Base-by-base conservation (phyloP, 1,139 yeast genomes). In the Trichomonascaceae sp. region DNA sequence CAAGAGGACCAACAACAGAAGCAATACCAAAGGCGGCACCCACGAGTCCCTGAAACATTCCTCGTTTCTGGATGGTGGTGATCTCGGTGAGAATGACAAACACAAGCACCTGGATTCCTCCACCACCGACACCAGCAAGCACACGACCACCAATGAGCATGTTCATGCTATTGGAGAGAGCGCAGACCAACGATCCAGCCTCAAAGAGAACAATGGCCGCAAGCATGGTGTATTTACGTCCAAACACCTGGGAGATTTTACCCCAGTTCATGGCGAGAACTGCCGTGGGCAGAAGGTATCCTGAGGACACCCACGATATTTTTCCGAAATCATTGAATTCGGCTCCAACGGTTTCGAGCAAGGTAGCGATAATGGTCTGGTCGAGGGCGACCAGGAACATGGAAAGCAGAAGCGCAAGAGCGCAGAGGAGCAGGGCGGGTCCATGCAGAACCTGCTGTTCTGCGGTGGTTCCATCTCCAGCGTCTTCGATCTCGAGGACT, bases 51-150 rank as follows among this genome's bases (percentile, higher is more conserved):
- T 70, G 65, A n/a, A 68, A 56, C 37, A 71, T 48, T 0, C 81
- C 68, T 35, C 87, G 59, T 44, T 64, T 64, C n/a, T 68, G 59
- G 5, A 76, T 67, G 1, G 79, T 76, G 0, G 74, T 75, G n/a
- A 71, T 54, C 43, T 77, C 82, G 3, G 78, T 67, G 15, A 72
- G 58, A 32, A 77, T 70, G 23, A 77, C 71, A 39, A 68, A 63
- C 8, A 69, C 71, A 60, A 76, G 60, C 1, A 76, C 64, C 43
- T 72, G 74, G 29, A 76, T 65, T 9, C 82, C 81, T 27, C 82
- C 80, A 5, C 79, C 85, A 13, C 89, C 92, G 28, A 74, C 49
- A 37, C 92, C 92, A 35, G 77, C 75, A 25, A 79, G 59, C 4
- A 74, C 76, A 45, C 89, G 64, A 1, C 85, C 87, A 1, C 74